A percentile compares a stretch with the other conserved stretches of the same genome.
Evolutionary conservation across 164 flowering plant genomes (phyloP).

Genomic region (Cinnamomum micranthum): DNA sequence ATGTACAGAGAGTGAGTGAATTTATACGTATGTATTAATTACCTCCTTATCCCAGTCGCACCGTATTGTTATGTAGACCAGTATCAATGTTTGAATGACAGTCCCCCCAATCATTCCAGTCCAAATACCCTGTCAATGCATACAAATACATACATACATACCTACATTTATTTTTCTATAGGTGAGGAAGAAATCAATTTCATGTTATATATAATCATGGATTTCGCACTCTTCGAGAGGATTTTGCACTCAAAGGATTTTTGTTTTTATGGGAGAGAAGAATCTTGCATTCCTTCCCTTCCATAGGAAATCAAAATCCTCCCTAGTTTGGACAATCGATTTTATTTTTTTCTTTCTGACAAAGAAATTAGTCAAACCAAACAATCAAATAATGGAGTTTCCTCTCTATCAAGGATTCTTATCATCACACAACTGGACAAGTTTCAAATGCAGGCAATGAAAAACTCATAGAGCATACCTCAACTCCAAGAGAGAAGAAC

Average conservation of each 20-base stretch:
- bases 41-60: constrained; percentile 81
- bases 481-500: constrained; percentile 37
- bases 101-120: constrained; percentile 82
- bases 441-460: neutral
- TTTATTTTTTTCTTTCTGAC: no score
- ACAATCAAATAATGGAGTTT: no score
- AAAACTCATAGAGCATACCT: constrained; percentile 25
- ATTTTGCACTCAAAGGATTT: no score
- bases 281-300: neutral
- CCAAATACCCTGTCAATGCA: constrained; percentile 54
- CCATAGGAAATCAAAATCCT: no score
- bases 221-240: neutral
- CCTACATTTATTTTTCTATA: no score
- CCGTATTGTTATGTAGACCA: constrained; percentile 37
- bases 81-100: constrained; percentile 53
- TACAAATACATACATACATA: neutral
- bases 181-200: neutral
- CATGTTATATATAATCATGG: no score
- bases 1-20: no score
- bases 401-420: neutral
- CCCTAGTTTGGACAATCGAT: no score
- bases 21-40: neutral
- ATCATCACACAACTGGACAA: neutral
- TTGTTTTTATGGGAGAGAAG: neutral
- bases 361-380: no score